phyloP scores from a whole-genome alignment of 208 protist species.

The Trypanosoma melophagium region DNA sequence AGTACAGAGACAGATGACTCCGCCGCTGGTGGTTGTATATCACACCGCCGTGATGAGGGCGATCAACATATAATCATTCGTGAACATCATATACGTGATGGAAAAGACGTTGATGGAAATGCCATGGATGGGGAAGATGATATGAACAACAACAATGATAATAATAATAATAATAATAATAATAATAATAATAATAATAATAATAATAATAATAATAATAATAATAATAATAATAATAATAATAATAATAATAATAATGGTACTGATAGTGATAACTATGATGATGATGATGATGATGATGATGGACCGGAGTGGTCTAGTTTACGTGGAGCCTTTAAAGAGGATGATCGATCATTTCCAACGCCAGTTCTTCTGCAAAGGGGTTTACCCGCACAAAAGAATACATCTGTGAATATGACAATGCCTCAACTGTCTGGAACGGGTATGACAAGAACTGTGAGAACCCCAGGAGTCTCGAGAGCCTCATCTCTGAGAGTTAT shows the following conservation, averaged over 20 bases:
- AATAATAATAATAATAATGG: neutral
- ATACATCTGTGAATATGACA: too few relatives aligned
- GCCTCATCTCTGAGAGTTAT: too few relatives aligned
- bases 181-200: neutral
- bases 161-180: neutral
- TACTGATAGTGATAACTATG: neutral
- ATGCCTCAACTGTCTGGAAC: too few relatives aligned
- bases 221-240: neutral
- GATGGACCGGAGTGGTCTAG: constrained; percentile 49
- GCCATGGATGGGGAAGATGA: too few relatives aligned
- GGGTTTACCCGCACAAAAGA: neutral
- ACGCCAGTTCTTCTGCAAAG: constrained; percentile 28
- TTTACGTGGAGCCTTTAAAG: constrained; percentile 22
- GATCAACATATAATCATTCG: neutral
- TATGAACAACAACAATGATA: too few relatives aligned
- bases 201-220: neutral
- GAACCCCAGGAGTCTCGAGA: too few relatives aligned
- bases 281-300: constrained; percentile 16
- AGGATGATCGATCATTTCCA: neutral
- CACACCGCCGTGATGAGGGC: constrained; percentile 1
- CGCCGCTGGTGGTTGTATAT: too few relatives aligned
- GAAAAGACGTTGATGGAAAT: too few relatives aligned
- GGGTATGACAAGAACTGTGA: too few relatives aligned
- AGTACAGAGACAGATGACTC: constrained; percentile 14
- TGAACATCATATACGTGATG: too few relatives aligned